Base-by-base conservation (phyloP, 352 stramenopile species). In the Globisporangium cylindrosporum region DNA sequence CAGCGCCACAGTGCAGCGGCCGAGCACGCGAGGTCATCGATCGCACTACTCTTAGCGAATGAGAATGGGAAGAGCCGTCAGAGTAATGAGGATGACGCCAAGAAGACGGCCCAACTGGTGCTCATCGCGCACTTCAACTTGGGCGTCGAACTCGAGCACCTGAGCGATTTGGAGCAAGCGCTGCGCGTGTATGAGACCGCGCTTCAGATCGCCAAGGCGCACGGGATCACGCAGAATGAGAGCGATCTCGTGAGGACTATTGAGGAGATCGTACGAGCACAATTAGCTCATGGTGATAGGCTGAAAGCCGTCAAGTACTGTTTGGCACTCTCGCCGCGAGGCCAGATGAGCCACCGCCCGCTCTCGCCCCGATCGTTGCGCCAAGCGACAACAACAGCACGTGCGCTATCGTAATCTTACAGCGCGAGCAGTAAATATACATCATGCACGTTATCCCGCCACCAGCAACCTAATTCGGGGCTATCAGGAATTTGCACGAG, bases 111-210 rank as follows among this genome's bases (percentile, higher is more conserved):
- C 29, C 61, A 82, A 34, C 22, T 90, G 9, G 67, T 84, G 9
- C 57, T 88, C 18, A 73, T 89, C 14, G 79, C 81, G 43, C 71
- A 85, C 53, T 91, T 84, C 69, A 91, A 91, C 46, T 60, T 82
- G 0, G 81, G 76, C 6, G 83, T 85, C 10, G 83, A 91, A 72
- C 64, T 81, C 8, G 81, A 91, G 71, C 80, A 90, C 59, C 64
- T 83, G 15, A n/a, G 64, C 27, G 74, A 86, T 0, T 15, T 55
- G 0, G 59, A 69, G 4, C 68, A 70, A 34, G 76, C 75, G 6
- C 54, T 60, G 25, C 55, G 66, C 0, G 55, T 72, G n/a, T 80
- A 76, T 29, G 53, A 75, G 20, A 58, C 60, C 18, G 76, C 75
- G 0, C 59, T 82, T 15, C 55, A 49, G 2, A 15, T 79, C 25